Evolutionary conservation across 2,329 filamentous ascomycete genomes (phyloP).

Genomic region (Alternaria triticimaculans): DNA sequence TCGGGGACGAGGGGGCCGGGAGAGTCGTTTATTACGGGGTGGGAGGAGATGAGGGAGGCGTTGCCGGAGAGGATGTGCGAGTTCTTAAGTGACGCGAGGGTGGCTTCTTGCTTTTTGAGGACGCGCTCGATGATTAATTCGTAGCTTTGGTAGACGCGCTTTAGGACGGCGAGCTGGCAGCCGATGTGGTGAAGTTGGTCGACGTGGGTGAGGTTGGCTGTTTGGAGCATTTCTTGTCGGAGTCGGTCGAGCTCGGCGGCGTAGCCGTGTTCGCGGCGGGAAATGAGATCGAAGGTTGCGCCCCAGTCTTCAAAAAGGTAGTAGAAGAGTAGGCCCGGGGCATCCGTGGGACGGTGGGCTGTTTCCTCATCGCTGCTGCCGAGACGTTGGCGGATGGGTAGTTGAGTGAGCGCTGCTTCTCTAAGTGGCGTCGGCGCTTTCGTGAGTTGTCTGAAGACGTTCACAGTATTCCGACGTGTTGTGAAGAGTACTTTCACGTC

Average conservation of each 20-base stretch:
- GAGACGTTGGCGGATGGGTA: slow-evolving; percentile 55
- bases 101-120: slow-evolving; percentile 54
- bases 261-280: slow-evolving; percentile 55
- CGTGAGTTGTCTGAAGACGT: slow-evolving; percentile 68
- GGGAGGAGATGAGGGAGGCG: slow-evolving; percentile 39
- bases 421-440: slow-evolving; percentile 55
- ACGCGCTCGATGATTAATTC: slow-evolving; percentile 66
- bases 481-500: slow-evolving; percentile 57
- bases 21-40: slow-evolving; percentile 17
- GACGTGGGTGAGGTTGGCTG: slow-evolving; percentile 54
- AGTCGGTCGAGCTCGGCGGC: slow-evolving; percentile 58
- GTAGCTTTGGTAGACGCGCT: slow-evolving; percentile 67
- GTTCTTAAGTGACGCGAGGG: slow-evolving; percentile 53
- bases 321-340: slow-evolving; percentile 68
- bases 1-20: slow-evolving; percentile 38
- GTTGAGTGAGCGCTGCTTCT: slow-evolving; percentile 50
- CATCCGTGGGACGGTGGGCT: slow-evolving; percentile 58
- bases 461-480: slow-evolving; percentile 64
- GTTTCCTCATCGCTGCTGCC: slow-evolving; percentile 55
- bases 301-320: slow-evolving; percentile 72
- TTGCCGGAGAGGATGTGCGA: slow-evolving; percentile 48
- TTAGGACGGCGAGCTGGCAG: slow-evolving; percentile 65
- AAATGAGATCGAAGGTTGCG: slow-evolving; percentile 64
- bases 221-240: slow-evolving; percentile 62
- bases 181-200: slow-evolving; percentile 65